Conservation (phyloP, 345 rosid genomes). For the Arabidopsis arenosa region DNA sequence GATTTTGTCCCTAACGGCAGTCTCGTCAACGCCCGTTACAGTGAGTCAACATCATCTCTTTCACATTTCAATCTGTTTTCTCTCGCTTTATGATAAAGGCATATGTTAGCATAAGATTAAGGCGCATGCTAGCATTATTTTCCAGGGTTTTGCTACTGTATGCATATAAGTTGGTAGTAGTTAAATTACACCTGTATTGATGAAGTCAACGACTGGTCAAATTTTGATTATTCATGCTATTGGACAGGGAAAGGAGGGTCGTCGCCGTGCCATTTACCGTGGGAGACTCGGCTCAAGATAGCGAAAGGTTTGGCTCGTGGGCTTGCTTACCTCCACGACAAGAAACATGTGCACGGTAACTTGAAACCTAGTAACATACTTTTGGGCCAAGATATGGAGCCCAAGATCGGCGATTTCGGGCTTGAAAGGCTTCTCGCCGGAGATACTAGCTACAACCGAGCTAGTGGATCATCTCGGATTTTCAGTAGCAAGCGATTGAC, state of each 20-base stretch:
- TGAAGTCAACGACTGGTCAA: constrained; percentile 52
- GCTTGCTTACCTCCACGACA: constrained; percentile 80
- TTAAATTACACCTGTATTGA: not conserved
- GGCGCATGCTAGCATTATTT: constrained; percentile 37
- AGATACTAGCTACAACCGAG: constrained; percentile 67
- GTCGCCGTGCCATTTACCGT: constrained; percentile 77
- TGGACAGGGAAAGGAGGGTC: constrained; percentile 79
- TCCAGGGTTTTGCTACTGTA: constrained; percentile 47
- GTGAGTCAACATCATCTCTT: constrained; percentile 52
- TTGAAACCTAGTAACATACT: constrained; percentile 86
- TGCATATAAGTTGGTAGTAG: constrained; percentile 14
- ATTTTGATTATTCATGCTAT: not conserved
- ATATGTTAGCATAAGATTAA: not conserved
- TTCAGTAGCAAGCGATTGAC: constrained; percentile 85
- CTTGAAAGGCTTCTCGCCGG: constrained; percentile 72
- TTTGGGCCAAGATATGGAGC: constrained; percentile 72
- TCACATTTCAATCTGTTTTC: not conserved
- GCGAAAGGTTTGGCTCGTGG: constrained; percentile 86
- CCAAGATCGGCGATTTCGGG: constrained; percentile 86
- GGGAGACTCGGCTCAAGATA: constrained; percentile 92
- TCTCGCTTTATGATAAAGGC: not conserved
- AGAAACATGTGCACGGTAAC: constrained; percentile 88
- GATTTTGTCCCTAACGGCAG: constrained; percentile 86
- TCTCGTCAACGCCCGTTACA: constrained; percentile 85
- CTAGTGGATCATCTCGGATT: constrained; percentile 63